Percentiles rank a stretch among this genome's conserved stretches.
Evolutionary conservation across 2,329 filamentous ascomycete species (phyloP).

Genomic region (Chalaropsis ovoidea): DNA sequence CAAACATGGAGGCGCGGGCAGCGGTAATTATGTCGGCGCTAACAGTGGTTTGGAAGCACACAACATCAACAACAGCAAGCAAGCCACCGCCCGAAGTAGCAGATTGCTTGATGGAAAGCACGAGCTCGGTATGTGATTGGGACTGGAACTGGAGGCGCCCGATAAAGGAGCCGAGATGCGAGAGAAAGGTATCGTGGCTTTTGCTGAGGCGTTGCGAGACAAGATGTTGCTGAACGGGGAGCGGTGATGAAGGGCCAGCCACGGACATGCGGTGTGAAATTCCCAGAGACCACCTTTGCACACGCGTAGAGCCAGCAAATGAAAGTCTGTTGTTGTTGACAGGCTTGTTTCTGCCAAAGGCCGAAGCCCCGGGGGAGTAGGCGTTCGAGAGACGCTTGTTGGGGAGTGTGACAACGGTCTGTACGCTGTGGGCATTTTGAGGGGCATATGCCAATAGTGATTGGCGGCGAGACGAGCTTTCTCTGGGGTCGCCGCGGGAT

Average conservation of each 20-base stretch:
- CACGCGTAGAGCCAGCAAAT: conserved; percentile 33
- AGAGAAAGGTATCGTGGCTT: conserved; percentile 80
- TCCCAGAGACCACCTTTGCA: conserved; percentile 43
- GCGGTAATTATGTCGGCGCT: conserved; percentile 56
- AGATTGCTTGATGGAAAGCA: conserved; percentile 71
- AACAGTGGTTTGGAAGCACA: conserved; percentile 66
- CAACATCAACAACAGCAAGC: conserved; percentile 67
- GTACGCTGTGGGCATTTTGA: conserved; percentile 42
- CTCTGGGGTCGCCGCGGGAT: background rate
- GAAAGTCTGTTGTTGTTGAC: conserved; percentile 33
- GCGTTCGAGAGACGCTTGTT: conserved; percentile 42
- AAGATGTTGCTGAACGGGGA: conserved; percentile 55
- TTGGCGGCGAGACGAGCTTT: conserved; percentile 22
- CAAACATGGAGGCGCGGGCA: conserved; percentile 66
- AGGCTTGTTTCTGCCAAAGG: conserved; percentile 25
- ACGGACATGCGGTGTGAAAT: conserved; percentile 68
- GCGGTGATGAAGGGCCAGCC: conserved; percentile 50
- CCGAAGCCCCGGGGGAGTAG: conserved; percentile 30
- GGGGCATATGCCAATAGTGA: conserved; percentile 30
- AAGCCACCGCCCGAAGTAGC: conserved; percentile 71
- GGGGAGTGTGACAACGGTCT: conserved; percentile 31
- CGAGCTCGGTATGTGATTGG: conserved; percentile 75
- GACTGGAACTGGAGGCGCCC: conserved; percentile 82
- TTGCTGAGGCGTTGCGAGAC: conserved; percentile 72
- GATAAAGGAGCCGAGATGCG: conserved; percentile 85